Evolutionary conservation across 805 yeast genomes (phyloP), one percentile per base, ranked within the genome.

Genomic region (Candida orba): DNA sequence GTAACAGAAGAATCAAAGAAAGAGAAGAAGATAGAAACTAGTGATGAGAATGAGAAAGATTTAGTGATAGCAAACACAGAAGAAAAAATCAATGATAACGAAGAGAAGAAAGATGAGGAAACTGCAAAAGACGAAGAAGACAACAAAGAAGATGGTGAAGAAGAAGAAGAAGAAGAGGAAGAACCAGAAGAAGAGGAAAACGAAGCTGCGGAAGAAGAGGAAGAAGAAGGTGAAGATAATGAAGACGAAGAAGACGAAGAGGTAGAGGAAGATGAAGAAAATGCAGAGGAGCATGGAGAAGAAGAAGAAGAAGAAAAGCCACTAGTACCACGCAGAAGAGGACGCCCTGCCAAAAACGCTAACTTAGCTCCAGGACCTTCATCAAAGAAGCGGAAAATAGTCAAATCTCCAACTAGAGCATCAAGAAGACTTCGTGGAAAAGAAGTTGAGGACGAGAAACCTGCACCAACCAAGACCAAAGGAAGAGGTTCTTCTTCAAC

Each of bases 281-380:
- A 40, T 4, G 27, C 18, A 8, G 36, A 29, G 33, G 43, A 29
- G 15, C 37, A 36, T n/a, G 40, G 33, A 18, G 47, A 37, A 20
- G 44, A 40, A 15, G 49, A 49, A 18, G 46, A 45, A 18, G 54
- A 33, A 9, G 43, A 38, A 31, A 45, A 50, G 9, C 47, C 44
- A 29, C 45, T 43, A 36, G 38, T 34, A 14, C 27, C 34, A 6
- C 29, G 41, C 4, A 40, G 24, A 24, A 40, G 42, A 40, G 42
- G 42, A 2, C 42, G 42, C 22, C 42, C 42, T 12, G 24, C 37
- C 6, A 40, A 40, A 15, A 34, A 20, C n/a, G 14, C 29, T 20
- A 20, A 20, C 22, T 27, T 13, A 27, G 13, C 14, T 13, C 38
- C 34, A 18, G 33, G 32, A 1, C 36, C 41, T 14, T 25, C 42